Base-by-base conservation (phyloP, 176 grass and related monocot genomes). In the Avena insularis region DNA sequence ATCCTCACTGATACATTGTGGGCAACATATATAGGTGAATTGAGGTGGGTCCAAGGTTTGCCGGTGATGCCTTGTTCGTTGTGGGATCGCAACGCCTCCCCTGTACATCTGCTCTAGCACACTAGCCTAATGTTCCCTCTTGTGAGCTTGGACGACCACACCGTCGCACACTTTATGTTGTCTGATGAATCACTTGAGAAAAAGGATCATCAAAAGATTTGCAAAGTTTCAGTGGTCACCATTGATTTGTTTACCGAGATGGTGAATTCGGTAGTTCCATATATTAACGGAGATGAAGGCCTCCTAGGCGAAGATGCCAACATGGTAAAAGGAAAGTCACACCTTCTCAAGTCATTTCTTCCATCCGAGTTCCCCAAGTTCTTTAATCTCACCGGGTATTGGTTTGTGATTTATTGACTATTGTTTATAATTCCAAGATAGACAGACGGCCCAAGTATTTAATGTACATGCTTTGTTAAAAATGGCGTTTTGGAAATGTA, bases 281-380 rank as follows among this genome's bases (percentile, higher is more conserved):
- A 73, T 48, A 73, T 73, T 73, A 23, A 73, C 8, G 71, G 71
- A 48, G 71, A 73, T 21, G 20, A 73, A 73, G 43, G n/a, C 43
- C 71, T 73, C 11, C 5, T 2, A 7, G 43, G 71, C 43, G 11
- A 73, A 73, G 71, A 73, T 73, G 71, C 71, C 38, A n/a, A 73
- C 71, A 73, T 73, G 71, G 43, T 47, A 11, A 14, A 2, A 25
- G 71, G 13, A 25, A 73, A 73, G 20, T 23, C 71, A 1, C 43
- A 73, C 71, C 43, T 73, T 73, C 40, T 73, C 43, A 73, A 43
- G 38, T 21, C 69, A 11, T 73, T 71, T 43, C 36, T 71, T 19
- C 17, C 69, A 14, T 71, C 69, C 1, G 38, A 71, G 69, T 72
- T 70, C 35, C 33, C 35, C 66, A 70, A 70, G 12, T 67, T 63